Conservation (phyloP, 306 rosid species). For the Senna siamea region DNA sequence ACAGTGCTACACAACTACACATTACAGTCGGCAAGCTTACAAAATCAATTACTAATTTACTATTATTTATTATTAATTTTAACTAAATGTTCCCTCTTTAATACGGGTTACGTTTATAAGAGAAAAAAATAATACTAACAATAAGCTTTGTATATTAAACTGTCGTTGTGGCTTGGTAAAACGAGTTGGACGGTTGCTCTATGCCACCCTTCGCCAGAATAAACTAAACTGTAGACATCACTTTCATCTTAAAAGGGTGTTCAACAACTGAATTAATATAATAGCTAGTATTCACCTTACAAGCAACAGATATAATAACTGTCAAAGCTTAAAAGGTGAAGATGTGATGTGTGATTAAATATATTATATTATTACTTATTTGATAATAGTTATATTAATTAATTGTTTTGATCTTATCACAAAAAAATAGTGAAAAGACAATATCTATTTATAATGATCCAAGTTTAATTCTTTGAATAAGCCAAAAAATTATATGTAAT, state of each 20-base stretch:
- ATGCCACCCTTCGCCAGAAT: not conserved
- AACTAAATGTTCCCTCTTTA: not conserved
- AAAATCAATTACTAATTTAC: constrained; percentile 1
- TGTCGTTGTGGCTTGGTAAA: constrained; percentile 15
- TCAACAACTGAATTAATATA: constrained; percentile 10
- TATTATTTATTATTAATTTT: not conserved
- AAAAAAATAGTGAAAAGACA: no score
- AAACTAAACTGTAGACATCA: constrained; percentile 1
- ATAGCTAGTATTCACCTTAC: not conserved
- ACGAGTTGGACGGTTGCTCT: constrained; percentile 17
- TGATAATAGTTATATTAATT: not conserved
- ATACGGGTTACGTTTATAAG: constrained; percentile 3
- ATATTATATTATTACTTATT: not conserved
- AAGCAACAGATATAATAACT: constrained; percentile 5
- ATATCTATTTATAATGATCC: no score
- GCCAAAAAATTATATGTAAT: no score
- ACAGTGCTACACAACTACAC: not conserved
- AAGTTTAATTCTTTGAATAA: no score
- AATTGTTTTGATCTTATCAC: not conserved
- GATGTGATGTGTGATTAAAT: not conserved
- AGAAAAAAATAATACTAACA: no score
- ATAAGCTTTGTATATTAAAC: constrained; percentile 6
- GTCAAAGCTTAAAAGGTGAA: not conserved
- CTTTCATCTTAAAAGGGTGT: constrained; percentile 16
- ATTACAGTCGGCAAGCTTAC: constrained; percentile 28